Evolutionary conservation across 2,329 filamentous ascomycete species (phyloP), one percentile per base, ranked within the genome.

Genomic region (Paraphaeosphaeria sporulosa): DNA sequence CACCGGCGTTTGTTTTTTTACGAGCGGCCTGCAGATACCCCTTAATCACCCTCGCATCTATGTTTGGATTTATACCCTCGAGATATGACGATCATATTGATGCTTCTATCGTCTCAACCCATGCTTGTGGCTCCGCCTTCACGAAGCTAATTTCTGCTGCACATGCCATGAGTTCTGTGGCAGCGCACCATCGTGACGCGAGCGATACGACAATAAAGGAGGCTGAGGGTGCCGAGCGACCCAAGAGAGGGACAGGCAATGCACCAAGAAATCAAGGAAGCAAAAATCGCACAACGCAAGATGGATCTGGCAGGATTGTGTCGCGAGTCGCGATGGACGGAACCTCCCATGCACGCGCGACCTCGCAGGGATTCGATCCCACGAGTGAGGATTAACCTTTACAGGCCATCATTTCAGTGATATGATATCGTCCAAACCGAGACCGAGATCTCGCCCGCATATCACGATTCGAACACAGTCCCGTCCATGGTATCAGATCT

Each of bases 1-100:
- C 40, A 51, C 46, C 34, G 55, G 44, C 32, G 10, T 47, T 19
- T 36, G 55, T 44, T 49, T 50, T 55, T 57, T 58, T 57, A 58
- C 48, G 30, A 46, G 38, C 32, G 17, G 47, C 38, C 7, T 52
- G 12, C 55, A 3, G 19, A 40, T 54, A 57, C 58, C 32, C 58
- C 54, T 57, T 60, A 60, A 53, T 60, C 4, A 25, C 32, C 7
- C 40, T 21, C 34, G 21, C 21, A 50, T 50, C 44, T 59, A 27
- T 53, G 27, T 50, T 36, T 60, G 46, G 47, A 42, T 34, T 27
- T 34, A 57, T 51, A 25, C 23, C 15, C 36, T 43, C 27, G 34
- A 25, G 3, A 40, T 36, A 47, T 38, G 52, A 6, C 52, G 42
- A 55, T 55, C 52, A 46, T 55, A 55, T 34, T 32, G 52, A 46